These are phyloP conservation scores for Dendrobium chrysotoxum DNA, from an alignment of 106 monocot genomes.

Conservation along the genomic window DNA sequence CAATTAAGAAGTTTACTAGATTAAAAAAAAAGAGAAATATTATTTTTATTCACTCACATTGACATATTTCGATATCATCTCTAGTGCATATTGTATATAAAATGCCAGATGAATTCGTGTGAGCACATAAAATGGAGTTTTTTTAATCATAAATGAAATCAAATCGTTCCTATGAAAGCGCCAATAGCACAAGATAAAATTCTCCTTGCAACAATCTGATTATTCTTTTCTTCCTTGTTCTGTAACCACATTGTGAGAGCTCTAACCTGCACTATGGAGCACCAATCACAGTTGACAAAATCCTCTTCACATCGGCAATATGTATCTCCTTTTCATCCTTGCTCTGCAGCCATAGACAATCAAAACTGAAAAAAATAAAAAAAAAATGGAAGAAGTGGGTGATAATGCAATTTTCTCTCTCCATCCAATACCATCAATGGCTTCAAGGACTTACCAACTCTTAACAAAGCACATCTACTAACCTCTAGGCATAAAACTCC, in stretches of 20 bases:
- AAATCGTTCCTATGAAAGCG: not conserved
- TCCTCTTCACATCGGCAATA: conserved; percentile 3
- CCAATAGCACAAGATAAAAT: not conserved
- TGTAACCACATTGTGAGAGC: not conserved
- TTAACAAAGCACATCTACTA: not conserved
- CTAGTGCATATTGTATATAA: too few species aligned
- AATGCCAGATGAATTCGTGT: too few species aligned
- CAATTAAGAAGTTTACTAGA: too few species aligned
- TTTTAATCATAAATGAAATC: not conserved
- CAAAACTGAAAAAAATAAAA: not conserved
- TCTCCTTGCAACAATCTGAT: not conserved
- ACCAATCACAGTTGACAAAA: not conserved
- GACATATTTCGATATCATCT: too few species aligned
- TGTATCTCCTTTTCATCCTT: conserved; percentile 1
- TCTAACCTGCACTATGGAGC: not conserved
- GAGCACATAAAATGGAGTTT: too few species aligned
- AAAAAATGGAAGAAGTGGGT: not conserved
- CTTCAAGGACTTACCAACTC: not conserved
- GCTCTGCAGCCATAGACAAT: not conserved
- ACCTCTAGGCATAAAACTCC: conserved; percentile 39
- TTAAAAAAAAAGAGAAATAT: too few species aligned
- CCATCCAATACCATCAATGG: not conserved
- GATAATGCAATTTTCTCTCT: not conserved
- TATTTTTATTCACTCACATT: too few species aligned
- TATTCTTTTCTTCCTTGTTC: not conserved